These are phyloP conservation scores for Mycena galopus DNA, from an alignment of 768 basidiomycete species.

Conservation along the genomic window DNA sequence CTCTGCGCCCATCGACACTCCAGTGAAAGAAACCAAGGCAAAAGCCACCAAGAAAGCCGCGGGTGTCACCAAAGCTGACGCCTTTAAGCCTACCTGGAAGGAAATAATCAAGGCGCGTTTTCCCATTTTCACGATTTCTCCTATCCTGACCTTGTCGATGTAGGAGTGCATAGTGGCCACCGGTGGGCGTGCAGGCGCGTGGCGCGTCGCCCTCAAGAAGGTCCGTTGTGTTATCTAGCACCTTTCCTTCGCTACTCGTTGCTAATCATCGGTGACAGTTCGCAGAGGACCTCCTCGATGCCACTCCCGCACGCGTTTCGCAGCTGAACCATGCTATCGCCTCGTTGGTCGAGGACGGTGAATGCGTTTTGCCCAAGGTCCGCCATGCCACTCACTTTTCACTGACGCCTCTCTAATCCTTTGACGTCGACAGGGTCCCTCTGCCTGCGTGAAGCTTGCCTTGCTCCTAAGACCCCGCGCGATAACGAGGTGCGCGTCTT, in stretches of 20 bases:
- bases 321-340: slow-evolving; percentile 84
- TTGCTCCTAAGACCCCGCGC: slow-evolving; percentile 58
- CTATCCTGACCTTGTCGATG: background rate
- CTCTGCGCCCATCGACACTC: slow-evolving; percentile 7
- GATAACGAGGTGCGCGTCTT: slow-evolving; percentile 22
- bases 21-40: slow-evolving; percentile 6
- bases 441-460: slow-evolving; percentile 76
- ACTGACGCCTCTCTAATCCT: background rate
- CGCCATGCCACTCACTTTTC: background rate
- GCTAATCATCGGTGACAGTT: slow-evolving; percentile 62
- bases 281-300: slow-evolving; percentile 79
- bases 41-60: slow-evolving; percentile 26
- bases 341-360: slow-evolving; percentile 67
- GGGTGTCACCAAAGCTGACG: slow-evolving; percentile 43
- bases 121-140: background rate
- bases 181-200: slow-evolving; percentile 71
- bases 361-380: slow-evolving; percentile 53
- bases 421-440: slow-evolving; percentile 47
- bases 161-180: slow-evolving; percentile 81
- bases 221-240: slow-evolving; percentile 54
- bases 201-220: slow-evolving; percentile 86
- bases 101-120: slow-evolving; percentile 62
- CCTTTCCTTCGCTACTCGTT: background rate
- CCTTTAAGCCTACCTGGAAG: slow-evolving; percentile 66
- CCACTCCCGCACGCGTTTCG: slow-evolving; percentile 73